Base-by-base conservation (phyloP, 192 early-diverging fungal genomes). In the Dispira parvispora region DNA sequence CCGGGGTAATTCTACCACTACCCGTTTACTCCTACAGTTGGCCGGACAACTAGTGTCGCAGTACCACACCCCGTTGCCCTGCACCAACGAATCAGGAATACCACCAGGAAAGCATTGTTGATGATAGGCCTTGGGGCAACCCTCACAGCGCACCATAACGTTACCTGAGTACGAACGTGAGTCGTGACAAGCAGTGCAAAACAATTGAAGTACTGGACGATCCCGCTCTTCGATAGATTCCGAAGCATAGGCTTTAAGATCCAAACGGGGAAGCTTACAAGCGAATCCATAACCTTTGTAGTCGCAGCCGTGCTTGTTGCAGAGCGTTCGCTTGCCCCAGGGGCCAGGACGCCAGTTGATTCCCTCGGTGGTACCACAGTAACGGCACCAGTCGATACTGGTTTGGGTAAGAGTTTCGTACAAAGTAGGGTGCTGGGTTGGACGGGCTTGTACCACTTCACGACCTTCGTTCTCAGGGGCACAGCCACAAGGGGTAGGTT, bases 241-340 rank as follows among this genome's bases (percentile, higher is more conserved):
- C 53, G 83, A 75, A 13, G 65, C 73, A 66, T 88, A 94, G 62
- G 75, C 77, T 32, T 81, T 83, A 63, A 94, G 77, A 64, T 94
- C 86, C 42, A 94, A 77, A 11, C 91, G 82, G 46, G 88, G 86
- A 71, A 87, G 74, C 66, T 90, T 94, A 65, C 85, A 89, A 0
- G 87, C 87, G 68, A 92, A 92, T 14, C 91, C 91, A 67, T 92
- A 94, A 38, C 91, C 91, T 72, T 91, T 91, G 69, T 90, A 94
- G 74, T 92, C 91, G 71, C 91, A 94, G 56, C 91, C 91, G 69
- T 94, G 91, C 74, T 92, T 92, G 72, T 94, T 94, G 87, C 91
- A 94, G 52, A 94, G 71, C 20, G 91, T 91, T 65, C 88, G 84
- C 75, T 92, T 91, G 45, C 91, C 91, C 91, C 91, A 94, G 46